phyloP scores from a whole-genome alignment of 2,329 filamentous ascomycete species.

The Drechslerella dactyloides region DNA sequence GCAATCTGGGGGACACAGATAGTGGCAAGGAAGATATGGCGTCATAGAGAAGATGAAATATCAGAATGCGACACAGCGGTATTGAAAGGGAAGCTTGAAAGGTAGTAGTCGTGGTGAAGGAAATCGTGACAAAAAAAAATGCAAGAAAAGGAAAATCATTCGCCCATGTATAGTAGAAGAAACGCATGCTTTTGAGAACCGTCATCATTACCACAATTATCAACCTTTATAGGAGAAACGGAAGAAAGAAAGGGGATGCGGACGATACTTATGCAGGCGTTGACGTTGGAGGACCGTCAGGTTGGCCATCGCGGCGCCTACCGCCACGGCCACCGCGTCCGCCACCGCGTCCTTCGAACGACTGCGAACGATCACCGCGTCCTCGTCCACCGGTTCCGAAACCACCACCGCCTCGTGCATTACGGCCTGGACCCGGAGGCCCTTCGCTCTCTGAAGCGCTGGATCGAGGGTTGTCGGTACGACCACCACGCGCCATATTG shows the following conservation, averaged over 20 bases:
- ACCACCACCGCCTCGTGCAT: constrained; percentile 66
- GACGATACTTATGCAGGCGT: constrained; percentile 25
- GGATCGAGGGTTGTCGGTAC: constrained; percentile 73
- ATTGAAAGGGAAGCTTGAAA: not conserved
- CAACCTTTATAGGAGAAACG: not conserved
- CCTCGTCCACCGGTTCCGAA: constrained; percentile 65
- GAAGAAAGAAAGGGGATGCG: not conserved
- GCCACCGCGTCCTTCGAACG: constrained; percentile 56
- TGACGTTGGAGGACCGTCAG: constrained; percentile 25
- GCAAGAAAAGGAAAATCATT: not conserved
- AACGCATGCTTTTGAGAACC: constrained; percentile 44
- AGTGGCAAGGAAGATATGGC: not conserved
- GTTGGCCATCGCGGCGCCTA: constrained; percentile 55
- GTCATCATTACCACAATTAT: constrained; percentile 5
- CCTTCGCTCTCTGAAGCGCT: constrained; percentile 51
- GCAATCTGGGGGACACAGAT: not conserved
- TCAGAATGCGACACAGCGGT: not conserved
- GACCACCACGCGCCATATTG: constrained; percentile 83
- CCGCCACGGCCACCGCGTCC: constrained; percentile 63
- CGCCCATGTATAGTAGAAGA: constrained; percentile 3
- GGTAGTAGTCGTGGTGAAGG: not conserved
- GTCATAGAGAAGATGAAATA: not conserved
- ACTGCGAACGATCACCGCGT: constrained; percentile 64
- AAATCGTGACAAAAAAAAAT: not conserved
- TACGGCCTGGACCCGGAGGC: constrained; percentile 57